phyloP scores from a whole-genome alignment of 495 filamentous ascomycete species.

The Podospora pseudocomata region DNA sequence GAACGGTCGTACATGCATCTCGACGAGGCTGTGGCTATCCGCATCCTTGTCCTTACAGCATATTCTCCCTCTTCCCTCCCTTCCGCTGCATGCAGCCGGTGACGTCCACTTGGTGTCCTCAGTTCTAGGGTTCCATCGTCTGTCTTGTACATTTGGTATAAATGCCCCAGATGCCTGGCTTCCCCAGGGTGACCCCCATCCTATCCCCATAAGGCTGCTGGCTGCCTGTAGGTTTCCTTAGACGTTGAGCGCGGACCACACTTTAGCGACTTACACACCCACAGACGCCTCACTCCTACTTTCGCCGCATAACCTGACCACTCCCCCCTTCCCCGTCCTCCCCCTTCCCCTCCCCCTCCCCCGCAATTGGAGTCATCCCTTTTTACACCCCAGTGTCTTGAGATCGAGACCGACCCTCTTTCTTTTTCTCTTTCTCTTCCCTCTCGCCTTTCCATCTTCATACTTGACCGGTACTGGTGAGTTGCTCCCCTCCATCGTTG shows the following conservation, averaged over 20 bases:
- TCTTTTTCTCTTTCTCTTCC: not conserved
- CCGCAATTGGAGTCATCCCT: constrained; percentile 5
- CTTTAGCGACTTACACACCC: not conserved
- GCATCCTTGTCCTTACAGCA: not conserved
- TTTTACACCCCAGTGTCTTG: not conserved
- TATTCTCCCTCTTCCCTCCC: constrained; percentile 2
- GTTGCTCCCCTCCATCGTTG: not conserved
- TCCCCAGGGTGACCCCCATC: constrained; percentile 14
- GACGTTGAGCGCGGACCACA: constrained; percentile 15
- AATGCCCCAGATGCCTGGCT: constrained; percentile 6
- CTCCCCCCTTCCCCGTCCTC: not conserved
- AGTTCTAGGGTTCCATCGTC: not conserved
- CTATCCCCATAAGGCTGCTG: constrained; percentile 9
- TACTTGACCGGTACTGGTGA: not conserved
- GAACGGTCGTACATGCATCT: not conserved
- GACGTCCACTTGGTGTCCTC: constrained; percentile 13
- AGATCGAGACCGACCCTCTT: not conserved
- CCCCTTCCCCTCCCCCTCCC: not conserved
- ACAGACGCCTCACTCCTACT: constrained; percentile 6
- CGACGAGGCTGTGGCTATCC: constrained; percentile 16
- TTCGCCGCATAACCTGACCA: constrained; percentile 10
- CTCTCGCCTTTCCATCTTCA: not conserved
- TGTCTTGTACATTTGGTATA: constrained; percentile 11
- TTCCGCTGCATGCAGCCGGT: constrained; percentile 7
- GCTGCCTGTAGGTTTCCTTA: constrained; percentile 11